Evolutionary conservation across 441 rosid species (phyloP).

Genomic region (Pelargonium myrrhifolium): DNA sequence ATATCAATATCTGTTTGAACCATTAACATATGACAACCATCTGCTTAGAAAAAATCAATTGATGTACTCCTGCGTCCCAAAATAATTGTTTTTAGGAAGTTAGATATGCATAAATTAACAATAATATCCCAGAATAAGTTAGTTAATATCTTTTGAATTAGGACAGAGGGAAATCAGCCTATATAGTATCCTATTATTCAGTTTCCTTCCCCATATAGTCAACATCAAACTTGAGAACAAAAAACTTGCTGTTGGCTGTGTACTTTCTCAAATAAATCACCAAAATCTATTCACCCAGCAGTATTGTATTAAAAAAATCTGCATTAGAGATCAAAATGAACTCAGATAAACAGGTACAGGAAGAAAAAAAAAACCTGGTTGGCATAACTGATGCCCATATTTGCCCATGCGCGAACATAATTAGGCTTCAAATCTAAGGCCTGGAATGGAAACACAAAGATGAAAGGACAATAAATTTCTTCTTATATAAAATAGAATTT

Average conservation of each 20-base stretch:
- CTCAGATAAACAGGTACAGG: background rate
- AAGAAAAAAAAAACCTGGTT: constrained; percentile 81
- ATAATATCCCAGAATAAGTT: no score
- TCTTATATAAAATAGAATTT: no score
- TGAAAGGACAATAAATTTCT: background rate
- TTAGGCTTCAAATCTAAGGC: constrained; percentile 98
- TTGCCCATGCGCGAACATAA: constrained; percentile 99
- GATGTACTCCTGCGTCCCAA: no score
- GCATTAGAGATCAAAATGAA: background rate
- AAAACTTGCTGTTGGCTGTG: constrained; percentile 4
- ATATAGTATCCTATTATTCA: background rate
- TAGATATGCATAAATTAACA: no score
- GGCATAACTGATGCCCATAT: constrained; percentile 99
- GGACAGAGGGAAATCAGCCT: background rate
- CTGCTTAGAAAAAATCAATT: no score
- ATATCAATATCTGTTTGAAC: background rate
- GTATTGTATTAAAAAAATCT: constrained; percentile 1
- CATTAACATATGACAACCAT: background rate
- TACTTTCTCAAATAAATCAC: background rate
- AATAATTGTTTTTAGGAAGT: no score
- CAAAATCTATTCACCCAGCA: background rate
- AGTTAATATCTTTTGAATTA: background rate
- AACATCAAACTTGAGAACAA: constrained; percentile 1
- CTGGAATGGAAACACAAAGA: constrained; percentile 33
- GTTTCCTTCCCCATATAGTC: background rate